Base-by-base conservation (phyloP, 148 eudicot species). In the Diospyros lotus region DNA sequence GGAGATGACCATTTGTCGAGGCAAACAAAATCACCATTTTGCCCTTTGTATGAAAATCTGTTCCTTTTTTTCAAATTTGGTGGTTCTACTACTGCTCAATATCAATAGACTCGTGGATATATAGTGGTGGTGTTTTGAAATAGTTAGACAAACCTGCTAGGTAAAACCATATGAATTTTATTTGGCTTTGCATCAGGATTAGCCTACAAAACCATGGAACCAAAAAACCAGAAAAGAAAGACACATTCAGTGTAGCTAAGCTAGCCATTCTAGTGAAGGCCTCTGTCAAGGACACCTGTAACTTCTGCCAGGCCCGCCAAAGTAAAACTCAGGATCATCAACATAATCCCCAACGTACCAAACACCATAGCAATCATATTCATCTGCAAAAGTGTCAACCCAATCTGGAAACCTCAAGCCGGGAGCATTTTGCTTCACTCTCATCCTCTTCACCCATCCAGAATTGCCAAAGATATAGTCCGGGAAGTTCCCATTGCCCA, bases 271-370 rank as follows among this genome's bases (percentile, higher is more conserved):
- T 7, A 11, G 12, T 66, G n/a, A 2, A 10, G 50, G 9, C 63
- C 5, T 58, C 64, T 38, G 28, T 75, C 58, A 81, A 18, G 86
- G 90, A 76, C 92, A 90, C 70, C 14, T 52, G 4, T 48, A 39
- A 72, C 61, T 86, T 74, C 66, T 79, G 38, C 93, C 90, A 41
- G 95, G 92, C 7, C 95, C 92, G 44, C 96, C 96, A 75, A 81
- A 89, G 59, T 78, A 89, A 42, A 91, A 80, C 18, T 84, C 87
- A 28, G 96, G 92, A 69, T 91, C 96, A n/a, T 58, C 44, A 62
- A 87, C 80, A 74, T 85, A 83, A 73, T 86, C 87, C 15, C 46
- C 43, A 3, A 72, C 4, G 40, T 56, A 82, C 4, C 10, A 64
- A 13, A 69, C 78, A 59, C 70, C 68, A 46, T 91, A 91, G 46